A percentile compares a stretch with the other conserved stretches of the same genome.
Evolutionary conservation across 495 filamentous ascomycete genomes (phyloP).

Genomic region (Lineolata rhizophorae): DNA sequence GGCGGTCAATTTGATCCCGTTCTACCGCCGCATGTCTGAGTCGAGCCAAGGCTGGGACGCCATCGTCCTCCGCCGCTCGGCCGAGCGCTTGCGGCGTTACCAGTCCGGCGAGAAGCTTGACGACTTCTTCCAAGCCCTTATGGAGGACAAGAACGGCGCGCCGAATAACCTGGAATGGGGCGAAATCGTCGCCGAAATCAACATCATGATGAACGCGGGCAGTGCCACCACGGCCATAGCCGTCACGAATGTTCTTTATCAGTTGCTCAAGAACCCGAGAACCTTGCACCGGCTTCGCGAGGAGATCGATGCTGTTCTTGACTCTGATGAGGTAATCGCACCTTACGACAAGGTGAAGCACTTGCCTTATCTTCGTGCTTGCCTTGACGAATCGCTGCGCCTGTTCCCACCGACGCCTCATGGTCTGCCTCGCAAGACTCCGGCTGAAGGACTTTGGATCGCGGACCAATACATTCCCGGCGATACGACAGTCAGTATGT

Average conservation of each 20-base stretch:
- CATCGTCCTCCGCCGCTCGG: conserved; percentile 1
- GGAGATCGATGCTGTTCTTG: conserved; percentile 11
- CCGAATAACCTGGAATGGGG: conserved; percentile 15
- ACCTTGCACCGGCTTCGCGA: conserved; percentile 5
- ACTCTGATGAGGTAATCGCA: conserved; percentile 18
- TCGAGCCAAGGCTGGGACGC: conserved; percentile 2
- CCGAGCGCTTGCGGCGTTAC: conserved; percentile 11
- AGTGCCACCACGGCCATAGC: conserved; percentile 13
- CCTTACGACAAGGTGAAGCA: conserved; percentile 24
- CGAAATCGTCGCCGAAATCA: conserved; percentile 14
- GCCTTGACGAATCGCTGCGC: conserved; percentile 18
- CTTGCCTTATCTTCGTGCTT: conserved; percentile 17
- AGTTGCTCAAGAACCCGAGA: conserved; percentile 8
- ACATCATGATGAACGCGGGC: conserved; percentile 16
- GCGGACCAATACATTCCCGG: conserved; percentile 12
- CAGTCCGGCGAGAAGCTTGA: conserved; percentile 29
- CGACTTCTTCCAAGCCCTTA: conserved; percentile 33
- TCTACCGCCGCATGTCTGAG: conserved; percentile 3
- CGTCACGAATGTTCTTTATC: conserved; percentile 11
- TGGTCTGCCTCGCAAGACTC: conserved; percentile 11
- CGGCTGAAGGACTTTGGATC: conserved; percentile 9
- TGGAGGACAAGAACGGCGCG: conserved; percentile 27
- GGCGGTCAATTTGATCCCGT: conserved; percentile 10
- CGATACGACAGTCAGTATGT: conserved; percentile 8
- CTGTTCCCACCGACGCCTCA: conserved; percentile 12